Percentiles rank a stretch among this genome's conserved stretches.
These are phyloP conservation scores for Prunus mongolica DNA, from an alignment of 306 rosid genomes.

Conservation along the genomic window DNA sequence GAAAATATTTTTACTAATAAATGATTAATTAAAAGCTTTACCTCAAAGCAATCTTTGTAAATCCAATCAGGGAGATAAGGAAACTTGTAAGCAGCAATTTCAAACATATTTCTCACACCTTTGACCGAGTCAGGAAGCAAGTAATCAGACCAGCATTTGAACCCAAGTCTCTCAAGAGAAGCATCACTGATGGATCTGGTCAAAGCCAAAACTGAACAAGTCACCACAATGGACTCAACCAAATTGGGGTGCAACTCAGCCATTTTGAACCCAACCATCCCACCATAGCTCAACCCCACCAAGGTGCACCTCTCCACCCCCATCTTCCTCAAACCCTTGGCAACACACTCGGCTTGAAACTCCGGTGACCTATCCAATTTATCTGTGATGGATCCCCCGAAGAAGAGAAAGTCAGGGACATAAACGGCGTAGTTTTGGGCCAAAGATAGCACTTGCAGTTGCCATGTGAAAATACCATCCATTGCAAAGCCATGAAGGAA, in stretches of 20 bases:
- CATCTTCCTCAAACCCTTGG: constrained; percentile 31
- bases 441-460: constrained; percentile 30
- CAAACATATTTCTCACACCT: constrained; percentile 9
- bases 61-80: constrained; percentile 27
- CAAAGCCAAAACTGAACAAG: constrained; percentile 28
- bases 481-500: constrained; percentile 39
- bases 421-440: constrained; percentile 31
- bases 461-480: constrained; percentile 42
- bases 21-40: no score
- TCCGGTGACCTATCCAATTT: constrained; percentile 26
- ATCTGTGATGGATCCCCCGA: constrained; percentile 36
- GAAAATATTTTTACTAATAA: no score
- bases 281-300: constrained; percentile 45
- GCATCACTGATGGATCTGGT: constrained; percentile 21
- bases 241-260: constrained; percentile 31
- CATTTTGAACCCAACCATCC: constrained; percentile 45
- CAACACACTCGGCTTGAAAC: constrained; percentile 48
- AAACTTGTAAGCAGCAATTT: constrained; percentile 20
- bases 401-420: constrained; percentile 42
- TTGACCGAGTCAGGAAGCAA: constrained; percentile 32
- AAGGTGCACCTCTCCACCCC: constrained; percentile 40
- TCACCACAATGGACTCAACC: constrained; percentile 38
- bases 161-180: constrained; percentile 25
- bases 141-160: constrained; percentile 27
- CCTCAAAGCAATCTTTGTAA: constrained; percentile 31